Evolutionary conservation across 1,284 basidiomycete genomes (phyloP), one percentile per base, ranked within the genome.

Genomic region (Naganishia sp.): DNA sequence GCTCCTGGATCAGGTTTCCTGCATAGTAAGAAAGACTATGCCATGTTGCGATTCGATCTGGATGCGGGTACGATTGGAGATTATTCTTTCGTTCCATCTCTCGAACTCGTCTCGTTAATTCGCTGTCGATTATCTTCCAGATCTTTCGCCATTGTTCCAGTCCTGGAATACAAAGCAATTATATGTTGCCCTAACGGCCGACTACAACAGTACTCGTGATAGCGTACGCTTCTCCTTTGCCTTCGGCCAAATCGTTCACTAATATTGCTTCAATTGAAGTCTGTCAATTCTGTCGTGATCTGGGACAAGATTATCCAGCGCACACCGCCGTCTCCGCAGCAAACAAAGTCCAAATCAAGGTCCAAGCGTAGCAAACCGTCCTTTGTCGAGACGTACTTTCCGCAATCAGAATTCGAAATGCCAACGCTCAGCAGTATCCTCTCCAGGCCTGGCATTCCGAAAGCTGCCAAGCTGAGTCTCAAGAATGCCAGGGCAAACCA

Each of bases 151-250:
- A 1, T 66, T 81, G 18, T 76, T 81, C 59, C 72, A 76, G 55
- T 73, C 75, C 18, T 81, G 78, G 75, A 81, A 81, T 70, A 80
- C 79, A 36, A 81, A 81, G 69, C 80, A 81, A 68, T 71, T 81
- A 21, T 80, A 79, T 70, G 70, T 80, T n/a, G 77, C 79, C 68
- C 72, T 81, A 6, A 78, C 77, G 0, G 80, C 80, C 1, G 69
- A 71, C 6, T 80, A 78, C 64, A 67, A 69, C 39, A 76, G 77
- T 54, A 66, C 68, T 16, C 64, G 54, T 1, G 65, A 61, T 1
- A 56, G 59, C 10, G 71, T 72, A 42, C 52, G 71, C 69, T 36
- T 28, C 6, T 59, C 31, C 16, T 31, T n/a, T 3, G 18, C 25
- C 16, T 9, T 36, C 15, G 6, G 18, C 25, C n/a, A 21, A n/a